Evolutionary conservation across 139 green algal species (phyloP), one percentile per base, ranked within the genome.

Genomic region (Asterochloris sp.): DNA sequence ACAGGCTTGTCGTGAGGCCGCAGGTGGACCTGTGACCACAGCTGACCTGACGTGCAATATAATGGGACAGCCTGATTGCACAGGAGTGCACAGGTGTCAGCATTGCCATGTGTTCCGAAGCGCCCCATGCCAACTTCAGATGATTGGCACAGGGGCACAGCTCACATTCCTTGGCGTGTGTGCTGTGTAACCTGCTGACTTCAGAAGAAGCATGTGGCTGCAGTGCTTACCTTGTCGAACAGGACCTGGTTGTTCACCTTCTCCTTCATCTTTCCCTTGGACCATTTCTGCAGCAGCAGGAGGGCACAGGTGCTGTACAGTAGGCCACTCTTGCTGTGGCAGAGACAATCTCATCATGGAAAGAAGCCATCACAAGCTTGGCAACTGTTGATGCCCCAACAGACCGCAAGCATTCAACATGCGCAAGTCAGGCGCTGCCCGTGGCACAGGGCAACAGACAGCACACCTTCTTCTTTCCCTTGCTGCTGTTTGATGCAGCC

Each of bases 211-310:
- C 38, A 54, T 54, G 38, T 6, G 29, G 12, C n/a, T 61, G 19
- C 19, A n/a, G 12, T 12, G 21, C 82, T 64, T 68, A 96, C 92
- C 90, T 98, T 93, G 85, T 99, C 97, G 86, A 99, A 99, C 24
- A 98, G 91, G 15, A 99, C 97, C 80, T 93, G 85, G 92, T 99
- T 99, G 93, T 98, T 98, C 38, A 98, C 95, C 94, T 99, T 99
- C 94, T 99, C 97, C 93, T 99, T 99, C 76, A 90, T 85, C 90
- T 97, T 97, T 76, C 96, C 96, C 95, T 99, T 99, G 86, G 93
- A 97, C 96, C 96, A 99, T 89, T 99, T 98, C 93, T 98, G 92
- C 88, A 83, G 17, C 29, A 67, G 60, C n/a, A 54, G 28, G 38
- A 2, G 6, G 38, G 38, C 38, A 54, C 38, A 54, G 38, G 38